Conservation (phyloP, 495 filamentous ascomycete species). For the Penicillium nucicola region DNA sequence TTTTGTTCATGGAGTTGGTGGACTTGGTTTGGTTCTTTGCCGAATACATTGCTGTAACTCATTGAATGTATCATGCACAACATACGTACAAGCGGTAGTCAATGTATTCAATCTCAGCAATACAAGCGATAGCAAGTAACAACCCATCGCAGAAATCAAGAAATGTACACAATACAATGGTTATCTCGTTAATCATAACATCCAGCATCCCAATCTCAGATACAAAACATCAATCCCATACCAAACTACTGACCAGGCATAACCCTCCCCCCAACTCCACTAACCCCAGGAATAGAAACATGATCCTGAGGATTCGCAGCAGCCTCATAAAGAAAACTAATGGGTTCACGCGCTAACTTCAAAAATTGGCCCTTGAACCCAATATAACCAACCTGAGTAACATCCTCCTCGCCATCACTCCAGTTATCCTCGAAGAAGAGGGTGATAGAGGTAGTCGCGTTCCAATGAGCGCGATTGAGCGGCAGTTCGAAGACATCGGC, state of each 20-base stretch:
- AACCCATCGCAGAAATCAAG: background rate
- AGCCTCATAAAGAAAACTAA: conserved; percentile 86
- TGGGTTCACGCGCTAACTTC: conserved; percentile 75
- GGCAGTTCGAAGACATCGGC: conserved; percentile 80
- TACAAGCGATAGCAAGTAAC: background rate
- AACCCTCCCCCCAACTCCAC: conserved; percentile 33
- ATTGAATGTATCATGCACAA: background rate
- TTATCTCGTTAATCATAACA: conserved; percentile 3
- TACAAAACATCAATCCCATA: background rate
- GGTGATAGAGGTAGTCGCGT: conserved; percentile 67
- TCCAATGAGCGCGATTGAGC: conserved; percentile 85
- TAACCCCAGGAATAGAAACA: conserved; percentile 48
- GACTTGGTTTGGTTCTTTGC: conserved; percentile 11
- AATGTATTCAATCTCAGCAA: background rate
- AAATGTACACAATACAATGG: background rate
- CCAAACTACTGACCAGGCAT: conserved; percentile 37
- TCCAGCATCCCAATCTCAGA: background rate
- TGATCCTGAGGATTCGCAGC: conserved; percentile 91
- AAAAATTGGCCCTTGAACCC: conserved; percentile 94
- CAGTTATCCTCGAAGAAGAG: conserved; percentile 76
- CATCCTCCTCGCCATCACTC: conserved; percentile 67
- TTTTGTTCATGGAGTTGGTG: conserved; percentile 24
- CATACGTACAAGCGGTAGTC: background rate
- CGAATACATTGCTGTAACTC: conserved; percentile 4
- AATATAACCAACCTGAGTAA: conserved; percentile 75